A percentile compares a stretch with the other conserved stretches of the same genome.
Conservation (phyloP, 257 asterid genomes). For the Solanum rostratum region DNA sequence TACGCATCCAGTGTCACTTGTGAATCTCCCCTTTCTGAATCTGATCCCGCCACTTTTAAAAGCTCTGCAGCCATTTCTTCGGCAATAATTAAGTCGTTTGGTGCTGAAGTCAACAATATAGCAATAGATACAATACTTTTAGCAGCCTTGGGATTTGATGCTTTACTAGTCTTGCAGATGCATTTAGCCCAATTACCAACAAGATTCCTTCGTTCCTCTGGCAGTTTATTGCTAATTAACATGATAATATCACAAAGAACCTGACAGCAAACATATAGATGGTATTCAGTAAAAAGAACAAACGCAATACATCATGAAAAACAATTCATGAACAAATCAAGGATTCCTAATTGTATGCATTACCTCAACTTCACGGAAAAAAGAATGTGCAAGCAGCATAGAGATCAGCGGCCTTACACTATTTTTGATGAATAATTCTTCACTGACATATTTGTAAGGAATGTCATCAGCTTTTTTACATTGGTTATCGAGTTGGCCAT, state of each 20-base stretch:
- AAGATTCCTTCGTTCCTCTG: constrained; percentile 39
- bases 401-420: constrained; percentile 39
- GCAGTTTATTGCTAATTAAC: constrained; percentile 51
- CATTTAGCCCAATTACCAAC: constrained; percentile 42
- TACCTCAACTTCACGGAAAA: constrained; percentile 79
- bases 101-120: constrained; percentile 43
- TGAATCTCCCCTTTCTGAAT: constrained; percentile 31
- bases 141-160: constrained; percentile 51
- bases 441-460: constrained; percentile 36
- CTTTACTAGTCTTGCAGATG: constrained; percentile 38
- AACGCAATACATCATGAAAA: neutral
- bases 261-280: neutral
- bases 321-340: neutral
- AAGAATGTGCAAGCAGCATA: constrained; percentile 41
- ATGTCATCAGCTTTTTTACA: constrained; percentile 32
- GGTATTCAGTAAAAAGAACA: neutral
- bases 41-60: constrained; percentile 41
- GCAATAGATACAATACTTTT: constrained; percentile 46
- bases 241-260: constrained; percentile 39
- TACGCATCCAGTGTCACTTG: constrained; percentile 38
- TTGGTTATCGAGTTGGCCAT: constrained; percentile 13
- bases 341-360: neutral
- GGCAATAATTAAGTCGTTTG: constrained; percentile 42
- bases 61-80: constrained; percentile 60
- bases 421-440: constrained; percentile 45